phyloP scores from a whole-genome alignment of 2,329 filamentous ascomycete genomes.

The Cercospora sp. region DNA sequence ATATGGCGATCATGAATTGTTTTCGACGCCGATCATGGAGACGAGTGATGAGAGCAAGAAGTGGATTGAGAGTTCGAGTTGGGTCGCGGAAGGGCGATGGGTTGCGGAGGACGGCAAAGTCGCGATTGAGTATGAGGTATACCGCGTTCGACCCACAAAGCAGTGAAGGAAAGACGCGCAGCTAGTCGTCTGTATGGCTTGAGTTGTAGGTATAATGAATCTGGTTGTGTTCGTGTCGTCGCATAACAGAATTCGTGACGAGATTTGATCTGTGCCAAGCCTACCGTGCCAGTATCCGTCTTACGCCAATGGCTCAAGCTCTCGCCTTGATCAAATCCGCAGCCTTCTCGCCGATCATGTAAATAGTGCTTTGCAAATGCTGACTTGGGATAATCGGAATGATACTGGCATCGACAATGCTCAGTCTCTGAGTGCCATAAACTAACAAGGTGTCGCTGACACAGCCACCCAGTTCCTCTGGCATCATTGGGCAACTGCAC shows the following conservation, averaged over 20 bases:
- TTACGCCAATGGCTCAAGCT: background rate
- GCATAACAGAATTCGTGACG: background rate
- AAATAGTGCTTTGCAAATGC: conserved; percentile 34
- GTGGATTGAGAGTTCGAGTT: conserved; percentile 13
- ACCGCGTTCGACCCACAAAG: conserved; percentile 2
- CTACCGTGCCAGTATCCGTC: background rate
- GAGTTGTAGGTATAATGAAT: too few relatives aligned
- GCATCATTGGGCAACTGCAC: conserved; percentile 43
- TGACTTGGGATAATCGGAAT: conserved; percentile 34
- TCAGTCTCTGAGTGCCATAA: conserved; percentile 28
- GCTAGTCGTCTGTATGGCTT: too few relatives aligned
- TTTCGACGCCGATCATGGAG: conserved; percentile 13
- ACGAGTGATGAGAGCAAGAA: conserved; percentile 9
- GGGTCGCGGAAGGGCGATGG: conserved; percentile 15
- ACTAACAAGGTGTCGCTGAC: conserved; percentile 34
- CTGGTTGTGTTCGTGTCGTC: too few relatives aligned
- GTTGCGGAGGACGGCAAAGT: conserved; percentile 1
- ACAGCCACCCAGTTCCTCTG: conserved; percentile 19
- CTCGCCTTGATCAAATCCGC: conserved; percentile 30
- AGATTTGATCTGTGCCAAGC: background rate
- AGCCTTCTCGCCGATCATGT: conserved; percentile 35
- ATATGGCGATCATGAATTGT: conserved; percentile 16
- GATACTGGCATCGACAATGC: conserved; percentile 35
- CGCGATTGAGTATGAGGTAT: conserved; percentile 14
- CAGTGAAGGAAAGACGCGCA: background rate